Base-by-base conservation (phyloP, 2,329 filamentous ascomycete genomes). In the Parastagonospora nodorum region DNA sequence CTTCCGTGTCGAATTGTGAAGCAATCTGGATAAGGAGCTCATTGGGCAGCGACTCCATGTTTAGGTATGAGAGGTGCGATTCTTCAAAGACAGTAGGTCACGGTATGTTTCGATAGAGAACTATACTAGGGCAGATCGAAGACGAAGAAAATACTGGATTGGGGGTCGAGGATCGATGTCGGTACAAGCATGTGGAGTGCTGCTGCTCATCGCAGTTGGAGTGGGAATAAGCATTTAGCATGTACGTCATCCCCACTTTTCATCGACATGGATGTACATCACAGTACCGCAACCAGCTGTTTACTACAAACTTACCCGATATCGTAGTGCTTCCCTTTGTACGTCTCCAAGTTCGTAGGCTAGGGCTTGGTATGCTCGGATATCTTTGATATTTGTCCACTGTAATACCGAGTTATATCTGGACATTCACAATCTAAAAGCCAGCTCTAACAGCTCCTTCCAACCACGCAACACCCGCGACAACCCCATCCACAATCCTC, bases 401-500 rank as follows among this genome's bases (percentile, higher is more conserved):
- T 8, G 35, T 38, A 15, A 12, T 38, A 38, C 15, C 19, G 19
- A 24, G 19, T 24, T 5, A 24, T 24, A 24, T 24, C 19, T 24
- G 19, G n/a, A n/a, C n/a, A n/a, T n/a, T n/a, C n/a, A n/a, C n/a
- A 24, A 24, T 10, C 42, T 63, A 76, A 11, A 71, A 69, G 0
- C 63, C 68, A 41, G 70, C 63, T 33, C 77, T 66, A 28, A 78
- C 50, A 24, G 72, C 73, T 2, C 84, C 81, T 48, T 87, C 82
- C 12, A 89, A 66, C 70, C 85, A 80, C 38, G 84, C 76, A 47
- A 89, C 76, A 1, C 87, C 89, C 2, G 86, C 88, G 70, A 85
- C 84, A 32, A 92, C 87, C 0, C 91, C 92, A 72, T 97, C 92
- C 5, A 97, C 78, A 54, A 97, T 85, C 64, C 82, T 83, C 4